These are phyloP conservation scores for Phytophthora litchii DNA, from an alignment of 352 stramenopile species.

Conservation along the genomic window DNA sequence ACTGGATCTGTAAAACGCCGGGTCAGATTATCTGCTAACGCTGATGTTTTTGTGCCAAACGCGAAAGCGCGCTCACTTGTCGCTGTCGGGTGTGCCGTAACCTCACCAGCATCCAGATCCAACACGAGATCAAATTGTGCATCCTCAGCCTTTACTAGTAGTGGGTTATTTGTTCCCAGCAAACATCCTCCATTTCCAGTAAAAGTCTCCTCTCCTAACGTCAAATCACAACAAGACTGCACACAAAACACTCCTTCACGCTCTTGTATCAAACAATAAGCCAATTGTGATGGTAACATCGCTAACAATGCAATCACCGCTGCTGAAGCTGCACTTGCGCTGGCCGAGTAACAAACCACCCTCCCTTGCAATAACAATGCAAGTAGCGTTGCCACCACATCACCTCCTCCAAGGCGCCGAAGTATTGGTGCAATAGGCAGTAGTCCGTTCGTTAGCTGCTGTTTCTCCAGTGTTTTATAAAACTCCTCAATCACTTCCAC, in stretches of 20 bases:
- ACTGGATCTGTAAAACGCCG: slow-evolving; percentile 25
- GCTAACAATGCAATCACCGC: slow-evolving; percentile 59
- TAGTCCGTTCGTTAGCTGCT: slow-evolving; percentile 47
- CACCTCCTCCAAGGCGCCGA: slow-evolving; percentile 48
- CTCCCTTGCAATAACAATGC: slow-evolving; percentile 79
- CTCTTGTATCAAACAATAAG: slow-evolving; percentile 27
- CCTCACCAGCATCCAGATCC: slow-evolving; percentile 58
- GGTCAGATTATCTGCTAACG: slow-evolving; percentile 33
- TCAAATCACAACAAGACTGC: slow-evolving; percentile 51
- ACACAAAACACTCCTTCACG: slow-evolving; percentile 40
- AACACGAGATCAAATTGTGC: slow-evolving; percentile 63
- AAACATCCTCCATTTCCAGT: slow-evolving; percentile 47
- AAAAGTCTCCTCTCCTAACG: slow-evolving; percentile 39
- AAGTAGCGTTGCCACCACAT: slow-evolving; percentile 71
- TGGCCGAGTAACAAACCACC: slow-evolving; percentile 77
- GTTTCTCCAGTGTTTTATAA: slow-evolving; percentile 39
- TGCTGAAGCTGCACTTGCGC: slow-evolving; percentile 53
- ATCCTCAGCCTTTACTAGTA: slow-evolving; percentile 59
- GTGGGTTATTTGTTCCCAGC: slow-evolving; percentile 54
- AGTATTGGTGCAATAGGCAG: slow-evolving; percentile 59
- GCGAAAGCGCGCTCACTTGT: slow-evolving; percentile 60
- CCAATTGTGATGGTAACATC: slow-evolving; percentile 54
- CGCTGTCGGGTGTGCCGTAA: slow-evolving; percentile 56
- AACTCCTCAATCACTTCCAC: slow-evolving; percentile 45
- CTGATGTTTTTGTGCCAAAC: slow-evolving; percentile 48